These are phyloP conservation scores for Leishmania tarentolae DNA, from an alignment of 208 protist species.

Conservation along the genomic window DNA sequence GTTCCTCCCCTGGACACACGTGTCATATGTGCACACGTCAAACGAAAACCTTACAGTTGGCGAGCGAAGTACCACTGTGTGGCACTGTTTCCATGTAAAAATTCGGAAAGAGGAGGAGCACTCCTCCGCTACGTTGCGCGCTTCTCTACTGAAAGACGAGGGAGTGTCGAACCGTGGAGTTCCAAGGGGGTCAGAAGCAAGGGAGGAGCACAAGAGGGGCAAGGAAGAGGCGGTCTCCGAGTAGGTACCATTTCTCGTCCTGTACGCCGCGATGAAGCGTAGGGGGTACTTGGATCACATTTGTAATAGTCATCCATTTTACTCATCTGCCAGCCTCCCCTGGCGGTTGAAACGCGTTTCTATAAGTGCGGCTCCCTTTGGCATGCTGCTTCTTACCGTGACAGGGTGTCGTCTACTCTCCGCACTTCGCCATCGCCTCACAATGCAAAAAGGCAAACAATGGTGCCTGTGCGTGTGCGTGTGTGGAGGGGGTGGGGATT, in stretches of 20 bases:
- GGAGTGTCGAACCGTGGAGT: background rate
- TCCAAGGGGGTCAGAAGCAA: background rate
- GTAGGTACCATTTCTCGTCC: background rate
- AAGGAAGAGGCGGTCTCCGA: background rate
- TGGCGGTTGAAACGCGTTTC: background rate
- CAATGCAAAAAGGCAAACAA: background rate
- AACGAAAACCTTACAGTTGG: background rate
- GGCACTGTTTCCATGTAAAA: background rate
- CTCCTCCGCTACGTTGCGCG: background rate
- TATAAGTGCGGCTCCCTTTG: background rate
- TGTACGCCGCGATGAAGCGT: background rate
- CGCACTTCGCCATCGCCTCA: background rate
- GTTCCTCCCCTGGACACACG: too few relatives aligned
- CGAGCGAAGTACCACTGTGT: background rate
- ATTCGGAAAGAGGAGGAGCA: background rate
- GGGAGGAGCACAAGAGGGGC: background rate
- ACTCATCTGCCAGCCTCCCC: background rate
- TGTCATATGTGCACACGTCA: too few relatives aligned
- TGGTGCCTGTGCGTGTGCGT: too few relatives aligned
- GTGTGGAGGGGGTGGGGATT: too few relatives aligned
- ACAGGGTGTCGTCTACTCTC: background rate
- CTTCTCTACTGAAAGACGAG: background rate
- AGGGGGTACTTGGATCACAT: background rate
- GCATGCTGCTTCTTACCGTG: background rate
- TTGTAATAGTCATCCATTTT: background rate